Evolutionary conservation across 1,284 basidiomycete species (phyloP).

Genomic region (Sutorius eximius): DNA sequence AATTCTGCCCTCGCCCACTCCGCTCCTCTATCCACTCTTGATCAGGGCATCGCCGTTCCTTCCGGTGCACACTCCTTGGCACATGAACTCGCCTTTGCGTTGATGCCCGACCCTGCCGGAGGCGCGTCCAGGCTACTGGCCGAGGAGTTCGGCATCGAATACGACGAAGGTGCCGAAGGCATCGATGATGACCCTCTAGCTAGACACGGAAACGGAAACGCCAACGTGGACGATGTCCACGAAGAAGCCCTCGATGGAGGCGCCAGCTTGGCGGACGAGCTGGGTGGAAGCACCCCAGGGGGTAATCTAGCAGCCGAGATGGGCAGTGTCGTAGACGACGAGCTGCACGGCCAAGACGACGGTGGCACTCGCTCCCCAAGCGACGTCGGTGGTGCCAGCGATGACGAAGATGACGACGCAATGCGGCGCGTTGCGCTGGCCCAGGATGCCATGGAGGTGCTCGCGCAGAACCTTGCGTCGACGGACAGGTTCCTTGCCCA

Average conservation of each 20-base stretch:
- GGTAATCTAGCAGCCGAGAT: conserved; percentile 31
- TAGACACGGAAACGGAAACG: conserved; percentile 12
- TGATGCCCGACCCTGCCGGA: conserved; percentile 76
- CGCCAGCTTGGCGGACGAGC: conserved; percentile 28
- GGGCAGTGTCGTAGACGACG: conserved; percentile 22
- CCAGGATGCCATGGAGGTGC: conserved; percentile 67
- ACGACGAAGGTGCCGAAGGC: conserved; percentile 80
- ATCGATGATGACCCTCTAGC: conserved; percentile 46
- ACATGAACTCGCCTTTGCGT: conserved; percentile 77
- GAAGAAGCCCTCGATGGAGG: conserved; percentile 16
- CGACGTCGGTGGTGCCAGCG: conserved; percentile 14
- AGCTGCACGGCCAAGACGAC: conserved; percentile 13
- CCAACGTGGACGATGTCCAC: conserved; percentile 18
- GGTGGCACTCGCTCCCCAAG: conserved; percentile 12
- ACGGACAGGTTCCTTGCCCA: conserved; percentile 75
- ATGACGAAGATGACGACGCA: conserved; percentile 34
- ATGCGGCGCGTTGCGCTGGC: conserved; percentile 35
- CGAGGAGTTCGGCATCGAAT: conserved; percentile 84
- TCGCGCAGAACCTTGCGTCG: conserved; percentile 69
- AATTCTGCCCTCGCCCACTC: conserved; percentile 20
- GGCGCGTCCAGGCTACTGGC: conserved; percentile 68
- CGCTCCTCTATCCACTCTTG: conserved; percentile 32
- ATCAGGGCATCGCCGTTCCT: conserved; percentile 32
- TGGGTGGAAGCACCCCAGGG: conserved; percentile 24
- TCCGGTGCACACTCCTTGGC: conserved; percentile 62